Evolutionary conservation across 805 yeast genomes (phyloP), one percentile per base, ranked within the genome.

Genomic region (Candida dajiaensis): DNA sequence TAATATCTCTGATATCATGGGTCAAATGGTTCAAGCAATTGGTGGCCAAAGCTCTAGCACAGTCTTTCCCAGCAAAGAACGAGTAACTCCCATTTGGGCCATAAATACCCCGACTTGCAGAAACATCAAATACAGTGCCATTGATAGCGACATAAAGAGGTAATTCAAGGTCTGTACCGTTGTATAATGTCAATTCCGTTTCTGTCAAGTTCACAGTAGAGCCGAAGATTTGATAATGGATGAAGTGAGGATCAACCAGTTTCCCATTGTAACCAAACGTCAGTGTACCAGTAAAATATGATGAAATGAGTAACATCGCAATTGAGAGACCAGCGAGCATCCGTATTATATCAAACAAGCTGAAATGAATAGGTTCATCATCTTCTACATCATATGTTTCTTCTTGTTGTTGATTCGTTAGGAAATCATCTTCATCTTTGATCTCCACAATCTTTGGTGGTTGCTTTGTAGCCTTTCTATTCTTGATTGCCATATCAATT

Each of bases 21-120:
- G 80, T 78, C 51, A 66, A 66, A 51, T 78, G 79, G 41, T 75
- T 77, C 15, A 80, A 71, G 52, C 83, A 79, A 6, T 83, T 84
- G 0, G 82, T 79, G 3, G 76, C 78, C 47, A 72, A 74, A n/a
- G 79, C 78, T 38, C 84, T 61, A 2, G 83, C 76, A 43, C 71
- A 65, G 58, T 80, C 86, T 42, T 58, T 65, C 0, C 85, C 86
- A 16, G 76, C 71, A 53, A 80, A 70, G 29, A 67, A 60, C 6
- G 63, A 48, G 55, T 80, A 80, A 1, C 72, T 56, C 0, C 79
- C 79, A 2, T 64, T 62, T 0, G 76, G 74, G 0, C 78, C 79
- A 57, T 80, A 80, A 3, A 74, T 55, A 1, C 53, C 62, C 15
- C 64, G 58, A 3, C 73, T 64, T 1, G 65, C 54, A 4, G 72